Conservation (phyloP, 345 rosid species). For the Eucalyptus curtisii region DNA sequence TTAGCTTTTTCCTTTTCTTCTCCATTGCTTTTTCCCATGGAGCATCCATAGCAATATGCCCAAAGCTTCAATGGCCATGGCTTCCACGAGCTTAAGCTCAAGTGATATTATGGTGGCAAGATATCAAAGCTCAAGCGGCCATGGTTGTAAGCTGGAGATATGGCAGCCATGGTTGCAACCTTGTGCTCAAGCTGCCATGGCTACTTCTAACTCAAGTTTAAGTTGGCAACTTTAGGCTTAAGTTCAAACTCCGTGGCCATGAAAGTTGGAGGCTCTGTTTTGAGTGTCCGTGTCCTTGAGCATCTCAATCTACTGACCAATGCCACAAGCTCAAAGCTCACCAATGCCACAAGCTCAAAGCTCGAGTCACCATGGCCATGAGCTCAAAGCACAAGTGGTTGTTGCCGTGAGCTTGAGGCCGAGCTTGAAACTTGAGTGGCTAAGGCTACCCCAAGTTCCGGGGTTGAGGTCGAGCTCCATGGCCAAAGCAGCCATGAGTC, state of each 20-base stretch:
- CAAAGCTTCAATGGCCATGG: background rate
- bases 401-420: background rate
- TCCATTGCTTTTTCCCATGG: background rate
- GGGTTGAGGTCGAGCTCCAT: background rate
- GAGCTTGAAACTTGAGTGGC: background rate
- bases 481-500: background rate
- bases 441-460: background rate
- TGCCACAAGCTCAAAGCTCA: background rate
- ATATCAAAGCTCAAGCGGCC: background rate
- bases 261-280: background rate
- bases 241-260: background rate
- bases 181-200: background rate
- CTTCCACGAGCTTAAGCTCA: background rate
- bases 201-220: background rate
- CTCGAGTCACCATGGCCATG: background rate
- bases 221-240: background rate
- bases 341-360: background rate
- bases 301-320: background rate
- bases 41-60: background rate
- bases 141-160: background rate
- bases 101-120: background rate
- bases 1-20: background rate
- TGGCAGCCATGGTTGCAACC: background rate
- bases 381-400: background rate
- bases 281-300: background rate